phyloP scores from a whole-genome alignment of 1,284 basidiomycete genomes.

The Stereum hirsutum region DNA sequence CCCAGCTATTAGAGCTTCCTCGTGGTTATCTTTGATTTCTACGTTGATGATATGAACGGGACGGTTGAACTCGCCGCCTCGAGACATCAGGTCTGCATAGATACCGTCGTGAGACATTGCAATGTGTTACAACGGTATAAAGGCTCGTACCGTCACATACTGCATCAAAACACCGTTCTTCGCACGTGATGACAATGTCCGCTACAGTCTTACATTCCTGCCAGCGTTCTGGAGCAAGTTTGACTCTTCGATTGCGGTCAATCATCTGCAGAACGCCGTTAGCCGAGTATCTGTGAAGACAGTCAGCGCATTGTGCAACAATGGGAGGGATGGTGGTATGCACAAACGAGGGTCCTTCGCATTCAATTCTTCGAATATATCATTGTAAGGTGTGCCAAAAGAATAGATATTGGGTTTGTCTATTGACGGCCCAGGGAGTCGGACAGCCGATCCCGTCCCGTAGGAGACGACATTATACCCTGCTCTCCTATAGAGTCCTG shows the following conservation, averaged over 20 bases:
- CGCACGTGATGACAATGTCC: constrained; percentile 98
- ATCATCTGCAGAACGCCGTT: constrained; percentile 98
- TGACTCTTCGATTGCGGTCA: constrained; percentile 90
- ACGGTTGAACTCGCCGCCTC: constrained; percentile 89
- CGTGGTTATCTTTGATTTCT: constrained; percentile 99
- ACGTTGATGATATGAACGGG: constrained; percentile 97
- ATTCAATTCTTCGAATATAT: constrained; percentile 91
- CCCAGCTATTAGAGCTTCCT: constrained; percentile 94
- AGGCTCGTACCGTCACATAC: constrained; percentile 92
- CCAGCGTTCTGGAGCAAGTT: constrained; percentile 93
- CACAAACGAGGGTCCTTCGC: constrained; percentile 81
- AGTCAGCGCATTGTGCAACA: too few relatives aligned
- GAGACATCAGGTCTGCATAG: constrained; percentile 68
- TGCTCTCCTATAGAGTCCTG: constrained; percentile 52
- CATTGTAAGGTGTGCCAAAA: constrained; percentile 98
- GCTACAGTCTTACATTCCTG: constrained; percentile 84
- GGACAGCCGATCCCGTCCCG: constrained; percentile 95
- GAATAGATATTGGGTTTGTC: constrained; percentile 97
- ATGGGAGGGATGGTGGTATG: too few relatives aligned
- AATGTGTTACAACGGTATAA: background rate
- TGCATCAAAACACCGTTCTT: constrained; percentile 97
- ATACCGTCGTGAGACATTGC: constrained; percentile 9
- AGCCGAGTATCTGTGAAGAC: constrained; percentile 78
- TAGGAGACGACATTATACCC: constrained; percentile 89
- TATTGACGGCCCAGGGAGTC: constrained; percentile 91